Conservation (phyloP, 2,329 filamentous ascomycete species). For the Colletotrichum cordylinicola region DNA sequence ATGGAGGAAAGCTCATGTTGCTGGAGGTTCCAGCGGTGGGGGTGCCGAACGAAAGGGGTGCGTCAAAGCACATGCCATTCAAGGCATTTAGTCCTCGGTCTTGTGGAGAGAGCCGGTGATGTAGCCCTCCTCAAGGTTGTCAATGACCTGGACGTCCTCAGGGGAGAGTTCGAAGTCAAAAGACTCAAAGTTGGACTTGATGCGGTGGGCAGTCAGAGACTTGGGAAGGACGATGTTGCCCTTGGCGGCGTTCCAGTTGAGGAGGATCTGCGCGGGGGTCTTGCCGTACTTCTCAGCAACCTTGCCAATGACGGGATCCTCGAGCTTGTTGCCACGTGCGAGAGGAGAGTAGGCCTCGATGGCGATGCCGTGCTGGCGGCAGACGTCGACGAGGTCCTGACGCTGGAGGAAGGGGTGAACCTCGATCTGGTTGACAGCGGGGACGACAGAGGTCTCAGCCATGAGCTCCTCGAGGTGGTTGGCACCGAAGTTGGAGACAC, state of each 20-base stretch:
- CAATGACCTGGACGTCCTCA: constrained; percentile 50
- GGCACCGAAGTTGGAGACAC: constrained; percentile 38
- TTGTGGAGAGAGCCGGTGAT: constrained; percentile 43
- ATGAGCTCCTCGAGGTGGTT: constrained; percentile 38
- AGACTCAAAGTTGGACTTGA: constrained; percentile 68
- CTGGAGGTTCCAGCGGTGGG: not conserved
- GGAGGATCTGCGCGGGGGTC: constrained; percentile 62
- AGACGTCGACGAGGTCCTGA: constrained; percentile 41
- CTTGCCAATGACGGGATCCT: constrained; percentile 58
- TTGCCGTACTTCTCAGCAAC: constrained; percentile 61
- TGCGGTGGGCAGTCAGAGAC: constrained; percentile 63
- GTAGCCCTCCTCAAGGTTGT: constrained; percentile 31
- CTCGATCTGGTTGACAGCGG: constrained; percentile 66
- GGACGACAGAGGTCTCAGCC: constrained; percentile 48
- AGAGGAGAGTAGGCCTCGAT: constrained; percentile 32
- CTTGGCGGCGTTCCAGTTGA: constrained; percentile 62
- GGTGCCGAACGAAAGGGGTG: not conserved
- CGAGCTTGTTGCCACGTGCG: constrained; percentile 58
- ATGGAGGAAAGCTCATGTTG: constrained; percentile 13
- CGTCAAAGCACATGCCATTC: not conserved
- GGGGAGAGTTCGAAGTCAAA: constrained; percentile 64
- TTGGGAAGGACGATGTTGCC: constrained; percentile 69
- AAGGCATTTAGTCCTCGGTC: constrained; percentile 37
- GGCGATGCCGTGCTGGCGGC: constrained; percentile 76
- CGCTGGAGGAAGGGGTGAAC: constrained; percentile 66